Base-by-base conservation (phyloP, 176 grass and related monocot species). In the Poa annua region DNA sequence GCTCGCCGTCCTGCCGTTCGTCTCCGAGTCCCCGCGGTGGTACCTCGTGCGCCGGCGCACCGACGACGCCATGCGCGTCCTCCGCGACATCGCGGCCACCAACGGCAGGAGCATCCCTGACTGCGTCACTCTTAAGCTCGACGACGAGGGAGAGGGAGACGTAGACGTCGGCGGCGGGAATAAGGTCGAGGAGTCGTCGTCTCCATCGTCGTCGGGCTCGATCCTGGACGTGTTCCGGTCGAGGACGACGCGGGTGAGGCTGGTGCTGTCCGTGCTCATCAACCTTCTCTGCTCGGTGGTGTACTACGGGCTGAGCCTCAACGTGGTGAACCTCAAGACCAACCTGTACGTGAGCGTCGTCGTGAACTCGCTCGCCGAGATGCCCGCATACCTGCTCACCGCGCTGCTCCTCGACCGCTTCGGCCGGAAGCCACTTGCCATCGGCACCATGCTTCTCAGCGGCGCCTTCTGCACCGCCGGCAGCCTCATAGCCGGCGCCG, bases 271-370 rank as follows among this genome's bases (percentile, higher is more conserved):
- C 8, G 91, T 93, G 32, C 42, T 89, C 45, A 20, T 85, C 20
- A 93, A 93, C 66, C 62, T 88, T 0, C 11, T 89, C 1, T 29
- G 45, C 45, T 74, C 71, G 14, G 71, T 74, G 24, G 71, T 74
- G 1, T 74, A 74, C 71, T 74, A 77, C 77, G 7, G 88, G 11
- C 93, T 98, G 32, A 98, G 85, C 80, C 93, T 95, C 60, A 98
- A 98, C 66, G 96, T 98, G 0, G 96, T 98, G 21, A 98, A 98
- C 83, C 91, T 98, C 51, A 95, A 98, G 81, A 92, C 89, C 54
- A 93, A 98, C 85, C 85, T 98, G 6, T 98, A 98, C 34, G 66
- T 89, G 67, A 90, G 80, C 26, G 96, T 98, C 17, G 42, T 92
- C 15, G 51, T 87, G 11, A 98, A 98, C 83, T 76, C 96, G 10